Conservation (phyloP, 1,284 basidiomycete genomes). For the Lignosus rhinocerotis region DNA sequence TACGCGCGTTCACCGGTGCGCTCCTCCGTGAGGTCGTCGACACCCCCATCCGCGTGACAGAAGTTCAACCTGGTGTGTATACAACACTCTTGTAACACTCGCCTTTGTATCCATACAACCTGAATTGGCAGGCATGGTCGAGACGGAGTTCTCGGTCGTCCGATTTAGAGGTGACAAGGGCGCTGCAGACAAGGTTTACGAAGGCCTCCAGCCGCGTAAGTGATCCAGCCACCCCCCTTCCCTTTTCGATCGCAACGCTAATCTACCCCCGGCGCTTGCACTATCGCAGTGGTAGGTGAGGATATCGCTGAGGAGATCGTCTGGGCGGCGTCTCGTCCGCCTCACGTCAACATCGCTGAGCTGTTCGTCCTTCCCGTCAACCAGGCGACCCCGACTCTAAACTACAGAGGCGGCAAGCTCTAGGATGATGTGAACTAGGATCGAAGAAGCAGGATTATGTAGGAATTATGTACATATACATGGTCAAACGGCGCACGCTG, state of each 20-base stretch:
- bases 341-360: conserved; percentile 86
- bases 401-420: conserved; percentile 46
- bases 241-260: background rate
- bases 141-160: conserved; percentile 89
- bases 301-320: conserved; percentile 98
- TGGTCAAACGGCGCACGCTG: conserved; percentile 6
- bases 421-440: background rate
- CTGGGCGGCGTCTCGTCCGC: conserved; percentile 87
- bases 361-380: conserved; percentile 79
- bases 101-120: background rate
- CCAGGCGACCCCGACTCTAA: conserved; percentile 73
- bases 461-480: background rate
- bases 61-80: conserved; percentile 83
- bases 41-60: conserved; percentile 88
- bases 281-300: conserved; percentile 61
- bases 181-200: conserved; percentile 87
- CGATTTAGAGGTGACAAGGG: conserved; percentile 83
- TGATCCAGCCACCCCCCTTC: conserved; percentile 8
- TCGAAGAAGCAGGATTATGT: too few relatives aligned
- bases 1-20: conserved; percentile 85
- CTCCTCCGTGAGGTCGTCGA: conserved; percentile 87
- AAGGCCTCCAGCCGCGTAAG: conserved; percentile 79
- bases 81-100: background rate
- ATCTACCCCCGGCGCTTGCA: background rate
- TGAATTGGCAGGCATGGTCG: conserved; percentile 76